Evolutionary conservation across 371 early-diverging fungal species (phyloP).

Genomic region (Mortierella sp.): DNA sequence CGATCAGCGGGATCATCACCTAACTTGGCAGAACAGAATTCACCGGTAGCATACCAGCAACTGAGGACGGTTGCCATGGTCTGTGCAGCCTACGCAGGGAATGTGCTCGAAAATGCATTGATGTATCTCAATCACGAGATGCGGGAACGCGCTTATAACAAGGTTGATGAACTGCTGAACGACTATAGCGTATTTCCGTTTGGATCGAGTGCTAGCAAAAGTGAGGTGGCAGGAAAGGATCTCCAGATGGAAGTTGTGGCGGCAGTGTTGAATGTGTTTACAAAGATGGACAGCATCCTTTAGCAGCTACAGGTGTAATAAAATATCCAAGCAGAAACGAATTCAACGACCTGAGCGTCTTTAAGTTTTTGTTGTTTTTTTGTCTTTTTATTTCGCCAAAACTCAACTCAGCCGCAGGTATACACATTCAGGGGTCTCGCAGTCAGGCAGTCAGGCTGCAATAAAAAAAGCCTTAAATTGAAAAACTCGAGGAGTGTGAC

Average conservation of each 20-base stretch:
- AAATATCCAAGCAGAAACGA: neutral
- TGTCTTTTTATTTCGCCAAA: neutral
- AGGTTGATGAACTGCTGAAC: slow-evolving; percentile 91
- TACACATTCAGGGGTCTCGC: neutral
- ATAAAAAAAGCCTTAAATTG: neutral
- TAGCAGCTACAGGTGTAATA: slow-evolving; percentile 36
- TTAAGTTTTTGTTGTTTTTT: neutral
- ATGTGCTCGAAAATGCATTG: slow-evolving; percentile 95
- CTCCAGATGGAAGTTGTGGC: slow-evolving; percentile 79
- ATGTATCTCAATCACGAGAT: slow-evolving; percentile 85
- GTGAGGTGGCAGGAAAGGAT: slow-evolving; percentile 64
- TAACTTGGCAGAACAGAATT: slow-evolving; percentile 59
- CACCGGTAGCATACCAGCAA: slow-evolving; percentile 57
- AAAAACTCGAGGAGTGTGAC: neutral
- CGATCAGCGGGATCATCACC: slow-evolving; percentile 58
- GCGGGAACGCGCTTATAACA: slow-evolving; percentile 88
- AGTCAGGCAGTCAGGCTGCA: neutral
- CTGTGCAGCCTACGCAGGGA: slow-evolving; percentile 96
- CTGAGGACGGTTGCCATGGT: slow-evolving; percentile 90
- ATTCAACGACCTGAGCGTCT: neutral
- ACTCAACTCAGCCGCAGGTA: neutral
- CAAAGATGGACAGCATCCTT: slow-evolving; percentile 90
- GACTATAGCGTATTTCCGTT: slow-evolving; percentile 88
- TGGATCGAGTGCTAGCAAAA: slow-evolving; percentile 70
- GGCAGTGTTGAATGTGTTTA: slow-evolving; percentile 83